These are phyloP conservation scores for Rauvolfia tetraphylla DNA, from an alignment of 257 asterid species.

Conservation along the genomic window DNA sequence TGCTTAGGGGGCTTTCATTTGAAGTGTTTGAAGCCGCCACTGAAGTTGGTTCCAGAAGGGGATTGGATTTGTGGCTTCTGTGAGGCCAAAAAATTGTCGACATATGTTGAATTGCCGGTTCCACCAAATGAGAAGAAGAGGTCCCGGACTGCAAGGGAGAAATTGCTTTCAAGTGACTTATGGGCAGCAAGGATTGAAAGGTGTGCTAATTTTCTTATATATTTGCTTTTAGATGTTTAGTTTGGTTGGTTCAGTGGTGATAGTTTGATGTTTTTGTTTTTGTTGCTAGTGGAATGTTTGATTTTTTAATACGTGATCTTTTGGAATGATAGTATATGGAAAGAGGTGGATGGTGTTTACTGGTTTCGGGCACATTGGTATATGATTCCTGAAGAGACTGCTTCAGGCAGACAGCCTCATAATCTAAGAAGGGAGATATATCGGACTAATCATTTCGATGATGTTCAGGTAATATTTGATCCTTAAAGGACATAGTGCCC, in stretches of 20 bases:
- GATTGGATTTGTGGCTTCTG: slow-evolving; percentile 86
- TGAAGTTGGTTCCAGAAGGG: slow-evolving; percentile 77
- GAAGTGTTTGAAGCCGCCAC: slow-evolving; percentile 77
- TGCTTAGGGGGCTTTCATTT: slow-evolving; percentile 94
- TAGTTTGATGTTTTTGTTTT: neutral
- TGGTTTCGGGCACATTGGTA: slow-evolving; percentile 84
- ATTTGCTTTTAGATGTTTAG: neutral
- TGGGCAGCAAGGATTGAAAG: slow-evolving; percentile 85
- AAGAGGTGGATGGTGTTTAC: slow-evolving; percentile 78
- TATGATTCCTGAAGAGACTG: slow-evolving; percentile 85
- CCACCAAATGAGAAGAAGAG: slow-evolving; percentile 70
- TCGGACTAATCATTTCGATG: slow-evolving; percentile 69
- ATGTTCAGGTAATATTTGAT: slow-evolving; percentile 56
- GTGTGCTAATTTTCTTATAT: slow-evolving; percentile 23
- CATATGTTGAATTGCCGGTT: slow-evolving; percentile 43
- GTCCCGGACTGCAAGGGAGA: slow-evolving; percentile 76
- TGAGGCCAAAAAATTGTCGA: slow-evolving; percentile 48
- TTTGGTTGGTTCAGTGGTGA: neutral
- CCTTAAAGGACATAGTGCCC: neutral
- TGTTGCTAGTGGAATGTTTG: neutral
- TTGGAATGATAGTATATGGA: slow-evolving; percentile 67
- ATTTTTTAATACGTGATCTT: neutral
- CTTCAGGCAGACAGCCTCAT: slow-evolving; percentile 87
- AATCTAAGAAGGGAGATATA: slow-evolving; percentile 89
- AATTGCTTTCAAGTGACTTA: slow-evolving; percentile 79